phyloP scores from a whole-genome alignment of 176 grass and related monocot species.

The Saccharum officinarum region DNA sequence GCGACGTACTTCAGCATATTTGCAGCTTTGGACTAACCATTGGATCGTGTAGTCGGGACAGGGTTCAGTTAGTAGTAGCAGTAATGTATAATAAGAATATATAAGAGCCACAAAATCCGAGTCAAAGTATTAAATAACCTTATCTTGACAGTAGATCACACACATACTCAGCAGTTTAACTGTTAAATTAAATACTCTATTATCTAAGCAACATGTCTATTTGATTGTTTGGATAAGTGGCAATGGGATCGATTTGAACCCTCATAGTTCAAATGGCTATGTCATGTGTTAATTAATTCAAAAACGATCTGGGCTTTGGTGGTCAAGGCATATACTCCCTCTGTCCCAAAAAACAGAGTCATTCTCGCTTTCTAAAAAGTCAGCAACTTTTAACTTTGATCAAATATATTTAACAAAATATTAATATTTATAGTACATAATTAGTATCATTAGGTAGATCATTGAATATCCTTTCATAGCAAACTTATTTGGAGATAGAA shows the following conservation, averaged over 20 bases:
- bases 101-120: not conserved
- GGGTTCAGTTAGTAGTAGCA: too few species aligned
- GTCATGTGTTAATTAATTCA: not conserved
- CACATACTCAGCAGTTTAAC: not conserved
- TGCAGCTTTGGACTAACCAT: slow-evolving; percentile 26
- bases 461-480: too few species aligned
- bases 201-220: not conserved
- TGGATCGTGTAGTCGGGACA: slow-evolving; percentile 6
- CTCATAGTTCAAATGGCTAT: not conserved
- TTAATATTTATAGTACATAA: too few species aligned
- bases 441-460: too few species aligned
- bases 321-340: too few species aligned
- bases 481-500: too few species aligned
- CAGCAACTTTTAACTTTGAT: too few species aligned
- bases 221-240: not conserved
- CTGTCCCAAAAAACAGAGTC: too few species aligned
- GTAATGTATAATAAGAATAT: not conserved
- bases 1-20: not conserved
- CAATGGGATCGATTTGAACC: not conserved
- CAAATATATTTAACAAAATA: too few species aligned
- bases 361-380: too few species aligned
- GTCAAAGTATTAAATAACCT: not conserved
- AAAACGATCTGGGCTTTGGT: too few species aligned
- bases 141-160: slow-evolving; percentile 12
- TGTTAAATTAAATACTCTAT: not conserved